Evolutionary conservation across 225 moss, liverwort and hornwort species (phyloP), one percentile per base, ranked within the genome.

Genomic region (Bryum argenteum): DNA sequence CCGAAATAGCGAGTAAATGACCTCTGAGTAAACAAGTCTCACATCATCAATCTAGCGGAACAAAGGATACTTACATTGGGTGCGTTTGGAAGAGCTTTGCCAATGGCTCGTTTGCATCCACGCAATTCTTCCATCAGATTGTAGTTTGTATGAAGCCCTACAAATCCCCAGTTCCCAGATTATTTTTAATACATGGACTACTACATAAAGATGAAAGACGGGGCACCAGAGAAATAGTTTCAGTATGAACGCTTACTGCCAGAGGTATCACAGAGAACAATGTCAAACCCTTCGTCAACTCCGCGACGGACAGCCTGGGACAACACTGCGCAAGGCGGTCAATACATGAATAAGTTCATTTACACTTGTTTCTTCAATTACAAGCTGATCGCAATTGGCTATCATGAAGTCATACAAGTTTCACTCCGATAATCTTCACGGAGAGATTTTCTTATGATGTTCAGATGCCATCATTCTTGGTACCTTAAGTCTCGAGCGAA

Each of bases 81-180:
- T 67, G 97, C 94, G 59, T 76, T 79, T 17, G 97, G 90, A 65
- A 94, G 87, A 58, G 88, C 88, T 85, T 89, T 94, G 23, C 81
- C 65, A 23, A 97, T 81, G 54, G 94, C 82, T 61, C 90, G 90
- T 78, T 90, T 97, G 83, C 97, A 97, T 65, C 89, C 88, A 69
- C 90, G 91, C 33, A 97, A 86, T 82, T 97, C 97, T 71, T 97
- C 97, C 97, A 97, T 97, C 79, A 97, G 76, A 65, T 97, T 94
- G 59, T 76, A 82, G 76, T 97, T 97, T 28, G 94, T 97, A 75
- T 97, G 97, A 23, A 97, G 85, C 75, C 95, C 95, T 95, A 69
- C 38, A 77, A 61, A 73, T 51, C 24, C 57, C 65, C 53, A 14
- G 64, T 54, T 57, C n/a, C 23, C 58, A 75, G 44, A 9, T 26